A percentile compares a stretch with the other conserved stretches of the same genome.
Conservation (phyloP, 1,284 basidiomycete species). For the Thecaphora frezii region DNA sequence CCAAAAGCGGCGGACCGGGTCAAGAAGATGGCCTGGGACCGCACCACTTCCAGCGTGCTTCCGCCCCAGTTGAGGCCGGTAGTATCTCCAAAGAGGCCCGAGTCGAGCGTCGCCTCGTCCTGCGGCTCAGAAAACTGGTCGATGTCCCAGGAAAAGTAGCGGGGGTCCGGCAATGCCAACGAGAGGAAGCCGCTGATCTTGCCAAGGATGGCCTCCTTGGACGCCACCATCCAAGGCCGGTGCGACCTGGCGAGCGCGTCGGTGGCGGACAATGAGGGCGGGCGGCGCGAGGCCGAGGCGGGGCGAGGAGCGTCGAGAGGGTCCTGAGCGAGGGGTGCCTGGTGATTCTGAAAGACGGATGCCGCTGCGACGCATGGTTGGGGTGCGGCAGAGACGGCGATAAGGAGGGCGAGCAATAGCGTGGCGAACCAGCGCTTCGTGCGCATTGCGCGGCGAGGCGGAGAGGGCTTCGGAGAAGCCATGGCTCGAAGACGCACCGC, state of each 20-base stretch:
- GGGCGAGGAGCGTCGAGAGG: too few species aligned
- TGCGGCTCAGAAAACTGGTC: slow-evolving; percentile 23
- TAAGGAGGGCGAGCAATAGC: too few species aligned
- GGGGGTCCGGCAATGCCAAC: slow-evolving; percentile 25
- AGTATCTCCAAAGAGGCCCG: slow-evolving; percentile 28
- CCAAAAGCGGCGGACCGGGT: slow-evolving; percentile 56
- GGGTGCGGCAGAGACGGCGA: too few species aligned
- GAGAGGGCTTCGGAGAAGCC: too few species aligned
- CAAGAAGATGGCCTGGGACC: slow-evolving; percentile 49
- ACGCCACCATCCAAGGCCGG: slow-evolving; percentile 19
- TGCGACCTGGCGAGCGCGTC: slow-evolving; percentile 1
- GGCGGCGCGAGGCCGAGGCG: too few species aligned
- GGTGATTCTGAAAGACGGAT: too few species aligned
- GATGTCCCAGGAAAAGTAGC: slow-evolving; percentile 32
- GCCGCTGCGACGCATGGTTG: too few species aligned
- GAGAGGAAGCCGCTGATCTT: slow-evolving; percentile 24
- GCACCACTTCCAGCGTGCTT: slow-evolving; percentile 45
- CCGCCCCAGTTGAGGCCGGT: slow-evolving; percentile 44
- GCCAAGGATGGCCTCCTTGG: slow-evolving; percentile 18
- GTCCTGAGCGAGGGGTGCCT: too few species aligned
- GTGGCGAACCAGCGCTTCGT: too few species aligned
- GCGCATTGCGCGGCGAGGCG: too few species aligned
- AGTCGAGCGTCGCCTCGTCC: slow-evolving; percentile 14
- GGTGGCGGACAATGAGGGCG: not conserved
- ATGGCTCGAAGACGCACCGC: too few species aligned